Conservation (phyloP, 1,139 yeast species). For the Diutina mesorugosa region DNA sequence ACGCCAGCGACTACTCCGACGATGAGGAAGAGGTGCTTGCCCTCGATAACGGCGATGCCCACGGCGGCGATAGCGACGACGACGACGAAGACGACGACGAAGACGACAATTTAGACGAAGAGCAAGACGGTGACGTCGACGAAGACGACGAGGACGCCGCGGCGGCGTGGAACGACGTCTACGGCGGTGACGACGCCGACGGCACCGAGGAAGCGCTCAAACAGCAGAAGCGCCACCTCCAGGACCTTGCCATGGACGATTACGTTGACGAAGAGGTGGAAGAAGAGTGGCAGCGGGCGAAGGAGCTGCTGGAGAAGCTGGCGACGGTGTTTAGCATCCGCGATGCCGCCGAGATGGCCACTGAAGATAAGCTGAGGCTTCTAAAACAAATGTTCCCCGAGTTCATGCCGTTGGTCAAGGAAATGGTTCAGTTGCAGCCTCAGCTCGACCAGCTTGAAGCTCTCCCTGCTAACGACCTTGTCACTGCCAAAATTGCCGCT, state of each 20-base stretch:
- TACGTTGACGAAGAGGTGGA: constrained; percentile 73
- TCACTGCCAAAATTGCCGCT: constrained; percentile 47
- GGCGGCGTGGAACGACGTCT: constrained; percentile 77
- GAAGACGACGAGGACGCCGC: constrained; percentile 40
- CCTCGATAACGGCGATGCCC: constrained; percentile 17
- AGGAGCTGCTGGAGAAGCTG: constrained; percentile 17
- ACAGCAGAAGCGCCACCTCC: constrained; percentile 74
- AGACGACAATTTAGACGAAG: constrained; percentile 23
- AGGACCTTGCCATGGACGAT: constrained; percentile 71
- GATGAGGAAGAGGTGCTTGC: constrained; percentile 41
- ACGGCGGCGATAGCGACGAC: constrained; percentile 13
- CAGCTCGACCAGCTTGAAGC: constrained; percentile 19
- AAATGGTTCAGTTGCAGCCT: constrained; percentile 37
- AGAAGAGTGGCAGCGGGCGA: constrained; percentile 51
- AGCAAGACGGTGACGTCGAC: constrained; percentile 31
- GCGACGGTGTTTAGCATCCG: constrained; percentile 1
- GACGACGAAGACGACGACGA: constrained; percentile 14
- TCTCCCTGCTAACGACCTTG: constrained; percentile 15
- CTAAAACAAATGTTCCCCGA: constrained; percentile 68
- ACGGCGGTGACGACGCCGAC: constrained; percentile 70
- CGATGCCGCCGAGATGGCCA: constrained; percentile 17
- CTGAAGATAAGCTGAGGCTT: constrained; percentile 30
- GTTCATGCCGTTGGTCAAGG: constrained; percentile 63
- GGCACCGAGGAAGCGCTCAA: constrained; percentile 80
- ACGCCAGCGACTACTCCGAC: constrained; percentile 18